Evolutionary conservation across 192 early-diverging fungal genomes (phyloP).

Genomic region (Umbelopsis isabellina): DNA sequence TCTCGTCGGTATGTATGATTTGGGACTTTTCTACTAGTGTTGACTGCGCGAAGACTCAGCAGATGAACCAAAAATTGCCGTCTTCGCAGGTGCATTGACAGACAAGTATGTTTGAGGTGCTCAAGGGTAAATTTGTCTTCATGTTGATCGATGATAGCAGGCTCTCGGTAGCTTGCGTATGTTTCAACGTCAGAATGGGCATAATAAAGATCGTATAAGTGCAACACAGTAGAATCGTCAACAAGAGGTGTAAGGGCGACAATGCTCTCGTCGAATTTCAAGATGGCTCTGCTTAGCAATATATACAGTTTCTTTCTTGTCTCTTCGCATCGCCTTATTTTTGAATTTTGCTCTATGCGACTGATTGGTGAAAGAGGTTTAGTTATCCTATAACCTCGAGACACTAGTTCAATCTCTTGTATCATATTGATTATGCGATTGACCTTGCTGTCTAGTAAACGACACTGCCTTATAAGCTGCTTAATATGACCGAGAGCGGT

Average conservation of each 20-base stretch:
- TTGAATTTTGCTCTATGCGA: slow-evolving; percentile 62
- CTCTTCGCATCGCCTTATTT: slow-evolving; percentile 51
- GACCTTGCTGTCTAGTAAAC: slow-evolving; percentile 52
- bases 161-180: slow-evolving; percentile 25
- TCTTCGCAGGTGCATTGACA: slow-evolving; percentile 56
- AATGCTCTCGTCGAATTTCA: slow-evolving; percentile 50
- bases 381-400: slow-evolving; percentile 62
- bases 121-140: slow-evolving; percentile 40
- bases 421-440: slow-evolving; percentile 58
- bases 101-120: slow-evolving; percentile 46
- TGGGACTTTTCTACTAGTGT: not conserved
- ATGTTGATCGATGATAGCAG: slow-evolving; percentile 9
- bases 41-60: slow-evolving; percentile 31
- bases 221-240: slow-evolving; percentile 41
- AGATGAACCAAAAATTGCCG: slow-evolving; percentile 60
- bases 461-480: slow-evolving; percentile 48
- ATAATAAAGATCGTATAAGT: slow-evolving; percentile 58
- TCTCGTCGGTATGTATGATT: not conserved
- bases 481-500: slow-evolving; percentile 47
- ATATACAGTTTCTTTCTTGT: slow-evolving; percentile 50
- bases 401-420: slow-evolving; percentile 66
- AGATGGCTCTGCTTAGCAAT: slow-evolving; percentile 46
- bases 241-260: slow-evolving; percentile 48
- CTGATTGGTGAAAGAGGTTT: slow-evolving; percentile 62
- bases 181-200: slow-evolving; percentile 34